A percentile compares a stretch with the other conserved stretches of the same genome.
phyloP scores from a whole-genome alignment of 257 asterid species.

The Rubia yunnanensis region DNA sequence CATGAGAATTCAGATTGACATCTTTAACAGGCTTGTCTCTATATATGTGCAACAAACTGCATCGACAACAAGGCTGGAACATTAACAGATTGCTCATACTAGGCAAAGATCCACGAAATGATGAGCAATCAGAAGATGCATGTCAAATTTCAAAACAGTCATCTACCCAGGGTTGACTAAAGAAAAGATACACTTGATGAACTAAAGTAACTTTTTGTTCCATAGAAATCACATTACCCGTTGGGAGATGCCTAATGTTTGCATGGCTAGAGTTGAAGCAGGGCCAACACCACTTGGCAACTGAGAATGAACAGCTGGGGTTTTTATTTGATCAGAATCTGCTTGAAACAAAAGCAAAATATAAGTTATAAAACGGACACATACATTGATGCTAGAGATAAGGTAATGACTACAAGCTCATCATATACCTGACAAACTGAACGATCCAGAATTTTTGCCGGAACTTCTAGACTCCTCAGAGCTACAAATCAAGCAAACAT shows the following conservation, averaged over 20 bases:
- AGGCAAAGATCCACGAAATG: background rate
- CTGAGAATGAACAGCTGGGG: constrained; percentile 30
- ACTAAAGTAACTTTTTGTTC: background rate
- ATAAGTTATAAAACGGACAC: background rate
- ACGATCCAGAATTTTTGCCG: constrained; percentile 30
- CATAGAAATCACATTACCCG: constrained; percentile 35
- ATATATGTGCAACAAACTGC: background rate
- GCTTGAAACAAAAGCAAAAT: constrained; percentile 8
- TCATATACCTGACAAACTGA: constrained; percentile 41
- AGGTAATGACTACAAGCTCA: constrained; percentile 5
- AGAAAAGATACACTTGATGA: background rate
- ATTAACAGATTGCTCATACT: background rate
- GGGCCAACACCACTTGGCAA: constrained; percentile 22
- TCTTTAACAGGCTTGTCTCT: background rate
- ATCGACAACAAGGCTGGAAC: background rate
- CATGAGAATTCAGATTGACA: background rate
- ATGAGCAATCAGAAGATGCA: background rate
- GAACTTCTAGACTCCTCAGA: constrained; percentile 40
- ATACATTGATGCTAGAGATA: constrained; percentile 1
- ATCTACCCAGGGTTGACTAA: background rate
- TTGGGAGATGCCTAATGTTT: constrained; percentile 54
- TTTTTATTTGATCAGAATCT: constrained; percentile 51
- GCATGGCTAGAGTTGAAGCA: constrained; percentile 63
- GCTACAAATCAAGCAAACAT: constrained; percentile 38
- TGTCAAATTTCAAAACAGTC: background rate